These are phyloP conservation scores for Euphorbia celastroides DNA, from an alignment of 441 rosid genomes.

Conservation along the genomic window DNA sequence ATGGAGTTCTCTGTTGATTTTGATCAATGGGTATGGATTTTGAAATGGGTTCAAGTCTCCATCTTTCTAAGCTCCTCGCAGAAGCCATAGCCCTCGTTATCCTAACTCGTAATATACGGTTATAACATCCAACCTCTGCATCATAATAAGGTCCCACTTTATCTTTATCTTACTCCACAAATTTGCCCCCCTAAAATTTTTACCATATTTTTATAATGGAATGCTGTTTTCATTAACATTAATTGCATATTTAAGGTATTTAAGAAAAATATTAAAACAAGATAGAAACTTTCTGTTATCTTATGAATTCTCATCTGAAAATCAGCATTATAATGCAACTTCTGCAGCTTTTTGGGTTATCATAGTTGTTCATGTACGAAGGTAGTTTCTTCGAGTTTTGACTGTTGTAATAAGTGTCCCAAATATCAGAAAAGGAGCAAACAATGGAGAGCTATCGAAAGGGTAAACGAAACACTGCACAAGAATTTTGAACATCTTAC, in stretches of 20 bases:
- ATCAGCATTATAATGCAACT: too few relatives aligned
- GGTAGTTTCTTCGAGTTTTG: too few relatives aligned
- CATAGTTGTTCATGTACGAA: too few relatives aligned
- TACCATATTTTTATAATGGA: too few relatives aligned
- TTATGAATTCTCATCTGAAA: too few relatives aligned
- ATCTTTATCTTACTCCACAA: constrained; percentile 11
- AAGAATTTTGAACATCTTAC: constrained; percentile 1
- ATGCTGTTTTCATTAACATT: too few relatives aligned
- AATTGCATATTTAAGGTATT: too few relatives aligned
- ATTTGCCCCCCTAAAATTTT: constrained; percentile 6
- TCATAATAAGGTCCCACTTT: not conserved
- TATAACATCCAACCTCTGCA: not conserved
- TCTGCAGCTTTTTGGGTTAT: too few relatives aligned
- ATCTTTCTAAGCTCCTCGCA: constrained; percentile 25
- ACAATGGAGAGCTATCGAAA: too few relatives aligned
- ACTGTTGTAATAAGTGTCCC: not conserved
- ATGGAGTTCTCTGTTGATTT: not conserved
- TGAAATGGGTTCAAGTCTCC: constrained; percentile 17
- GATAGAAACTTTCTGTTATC: too few relatives aligned
- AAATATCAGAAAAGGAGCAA: not conserved
- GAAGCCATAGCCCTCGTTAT: constrained; percentile 37
- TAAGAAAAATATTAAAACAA: too few relatives aligned
- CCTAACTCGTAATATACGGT: not conserved
- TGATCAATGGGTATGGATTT: constrained; percentile 2
- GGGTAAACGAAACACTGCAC: constrained; percentile 12